Percentiles rank a stretch among this genome's conserved stretches.
Conservation (phyloP, 2,329 filamentous ascomycete genomes). For the Teratosphaeria destructans region DNA sequence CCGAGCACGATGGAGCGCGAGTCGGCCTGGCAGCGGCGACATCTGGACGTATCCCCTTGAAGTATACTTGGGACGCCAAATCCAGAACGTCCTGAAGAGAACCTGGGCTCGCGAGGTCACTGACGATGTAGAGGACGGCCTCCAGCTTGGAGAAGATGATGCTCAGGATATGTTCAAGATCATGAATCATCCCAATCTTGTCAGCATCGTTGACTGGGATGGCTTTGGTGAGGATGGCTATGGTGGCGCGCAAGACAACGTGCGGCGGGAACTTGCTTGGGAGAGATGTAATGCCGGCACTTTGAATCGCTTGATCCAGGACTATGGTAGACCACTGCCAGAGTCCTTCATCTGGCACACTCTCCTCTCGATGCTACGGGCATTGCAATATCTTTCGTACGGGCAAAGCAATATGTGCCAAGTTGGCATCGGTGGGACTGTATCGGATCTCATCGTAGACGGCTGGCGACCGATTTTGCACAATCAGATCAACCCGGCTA, state of each 20-base stretch:
- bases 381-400: background rate
- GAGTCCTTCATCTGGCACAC: constrained; percentile 4
- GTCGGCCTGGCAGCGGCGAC: background rate
- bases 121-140: background rate
- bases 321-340: background rate
- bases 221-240: background rate
- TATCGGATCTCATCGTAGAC: background rate
- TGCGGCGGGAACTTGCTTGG: background rate
- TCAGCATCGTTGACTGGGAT: background rate
- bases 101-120: background rate
- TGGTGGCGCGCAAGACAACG: background rate
- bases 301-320: background rate
- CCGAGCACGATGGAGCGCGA: background rate
- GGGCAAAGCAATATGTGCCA: background rate
- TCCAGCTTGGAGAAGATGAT: background rate
- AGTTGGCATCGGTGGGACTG: background rate
- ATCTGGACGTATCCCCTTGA: background rate
- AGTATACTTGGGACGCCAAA: background rate
- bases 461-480: constrained; percentile 2
- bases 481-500: constrained; percentile 1
- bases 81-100: background rate
- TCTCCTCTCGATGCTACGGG: background rate
- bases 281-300: constrained; percentile 2
- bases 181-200: constrained; percentile 1
- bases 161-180: background rate